Evolutionary conservation across 2,329 filamentous ascomycete genomes (phyloP), one percentile per base, ranked within the genome.

Genomic region (Raffaelea albimanens): DNA sequence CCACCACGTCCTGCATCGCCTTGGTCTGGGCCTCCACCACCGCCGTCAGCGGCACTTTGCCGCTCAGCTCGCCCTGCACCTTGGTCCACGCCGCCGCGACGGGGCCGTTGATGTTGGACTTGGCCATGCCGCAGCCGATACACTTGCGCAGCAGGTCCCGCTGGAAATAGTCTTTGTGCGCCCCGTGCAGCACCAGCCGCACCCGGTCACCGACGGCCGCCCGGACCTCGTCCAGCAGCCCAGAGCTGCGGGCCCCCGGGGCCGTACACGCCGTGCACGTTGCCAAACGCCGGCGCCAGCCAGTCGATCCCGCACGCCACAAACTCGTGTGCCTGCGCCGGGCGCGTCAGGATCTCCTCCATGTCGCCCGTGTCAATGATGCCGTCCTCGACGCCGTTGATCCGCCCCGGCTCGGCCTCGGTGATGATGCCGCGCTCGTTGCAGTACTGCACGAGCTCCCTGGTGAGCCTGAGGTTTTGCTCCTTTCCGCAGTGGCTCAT

Each of bases 401-500:
- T 85, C 2, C 82, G 65, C 0, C 82, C 82, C 0, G 80, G 81
- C 58, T 86, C 82, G 1, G 80, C 81, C 60, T 85, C 82, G 2
- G 79, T 82, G 3, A 78, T 72, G 50, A 85, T 84, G 2, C 79
- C 78, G 22, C 72, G 68, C 51, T 66, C 74, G 58, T 83, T 73
- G 57, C 81, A 82, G 56, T 80, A 76, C n/a, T 63, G 63, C 3
- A 80, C 78, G 43, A 85, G 63, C 50, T 82, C 76, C 45, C 68
- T 70, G 16, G 80, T 85, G 59, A 74, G 70, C 4, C 70, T 67
- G 33, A 88, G 67, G 58, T 87, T 87, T 64, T 86, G 82, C 46
- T 74, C 80, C 55, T 80, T 80, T 55, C 84, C 81, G 58, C 83
- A 79, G 59, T 87, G 83, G 49, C 72, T 78, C 82, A 87, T 87